phyloP scores from a whole-genome alignment of 306 rosid genomes.

The Pterocarpus santalinus region DNA sequence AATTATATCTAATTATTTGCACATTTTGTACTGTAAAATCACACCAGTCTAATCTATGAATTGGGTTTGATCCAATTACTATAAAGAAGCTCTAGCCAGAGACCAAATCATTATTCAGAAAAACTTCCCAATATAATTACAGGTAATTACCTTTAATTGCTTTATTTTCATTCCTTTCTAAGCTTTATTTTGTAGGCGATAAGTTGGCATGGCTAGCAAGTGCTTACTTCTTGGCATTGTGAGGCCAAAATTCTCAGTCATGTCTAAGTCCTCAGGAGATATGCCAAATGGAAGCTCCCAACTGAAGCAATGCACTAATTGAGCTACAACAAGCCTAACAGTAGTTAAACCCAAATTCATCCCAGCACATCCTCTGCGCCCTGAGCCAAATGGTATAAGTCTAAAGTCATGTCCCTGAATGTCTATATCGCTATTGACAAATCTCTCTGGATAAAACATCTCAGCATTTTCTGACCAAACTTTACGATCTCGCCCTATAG shows the following conservation, averaged over 20 bases:
- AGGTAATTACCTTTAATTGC: too few relatives aligned
- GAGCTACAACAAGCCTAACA: slow-evolving; percentile 32
- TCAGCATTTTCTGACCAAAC: slow-evolving; percentile 44
- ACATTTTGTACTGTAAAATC: too few relatives aligned
- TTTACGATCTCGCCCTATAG: slow-evolving; percentile 45
- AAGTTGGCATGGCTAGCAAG: slow-evolving; percentile 37
- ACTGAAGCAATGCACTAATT: slow-evolving; percentile 52
- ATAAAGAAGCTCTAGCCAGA: too few relatives aligned
- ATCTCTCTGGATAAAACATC: slow-evolving; percentile 48
- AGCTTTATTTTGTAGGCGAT: neutral
- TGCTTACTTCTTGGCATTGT: slow-evolving; percentile 8
- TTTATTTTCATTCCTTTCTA: neutral
- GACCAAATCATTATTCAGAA: too few relatives aligned
- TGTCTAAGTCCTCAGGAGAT: slow-evolving; percentile 38
- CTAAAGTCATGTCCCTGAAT: slow-evolving; percentile 34
- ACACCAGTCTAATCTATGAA: too few relatives aligned
- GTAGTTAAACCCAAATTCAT: slow-evolving; percentile 39
- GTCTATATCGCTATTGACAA: slow-evolving; percentile 4
- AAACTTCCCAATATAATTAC: too few relatives aligned
- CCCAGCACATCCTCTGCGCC: slow-evolving; percentile 51
- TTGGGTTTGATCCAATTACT: neutral
- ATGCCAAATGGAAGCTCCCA: slow-evolving; percentile 49
- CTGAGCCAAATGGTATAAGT: slow-evolving; percentile 53
- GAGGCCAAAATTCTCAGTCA: slow-evolving; percentile 43
- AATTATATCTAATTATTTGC: too few relatives aligned